Evolutionary conservation across 176 grass and related monocot species (phyloP), one percentile per base, ranked within the genome.

Genomic region (Carex cristatella): DNA sequence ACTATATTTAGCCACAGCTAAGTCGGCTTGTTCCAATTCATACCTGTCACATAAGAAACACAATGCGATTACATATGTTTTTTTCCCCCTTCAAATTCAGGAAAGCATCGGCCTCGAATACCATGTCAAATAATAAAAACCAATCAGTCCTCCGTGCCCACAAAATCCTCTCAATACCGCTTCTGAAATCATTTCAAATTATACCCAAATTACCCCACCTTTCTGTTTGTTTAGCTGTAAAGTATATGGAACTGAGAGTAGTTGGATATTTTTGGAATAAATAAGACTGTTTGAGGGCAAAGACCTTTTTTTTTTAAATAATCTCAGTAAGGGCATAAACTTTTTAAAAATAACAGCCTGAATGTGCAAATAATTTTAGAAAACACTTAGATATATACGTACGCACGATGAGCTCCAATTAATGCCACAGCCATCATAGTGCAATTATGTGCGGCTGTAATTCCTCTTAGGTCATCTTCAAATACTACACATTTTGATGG

Each of bases 401-500:
- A 99, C 93, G 96, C 96, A 28, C 90, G 96, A 91, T 99, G 90
- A 61, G 90, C 90, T 83, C 94, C 92, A 84, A 92, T 97, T 81
- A 97, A 49, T 44, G 94, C 86, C 46, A 94, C 87, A 28, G 92
- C 90, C 94, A 94, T 97, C 94, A 94, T 97, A 37, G 94, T 92
- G 79, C 94, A 94, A 88, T 97, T 94, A 77, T 97, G 94, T 46
- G 94, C 90, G 55, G 92, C 96, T 63, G 96, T 84, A 67, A 99
- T 82, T 1, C 91, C 93, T 77, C 93, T 95, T 16, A 91, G 93
- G 48, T 99, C 93, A 37, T 99, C 96, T 89, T 95, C 96, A 78
- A 99, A 99, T 82, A 99, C 96, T 19, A 99, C 89, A 58, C 96
- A 99, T 83, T 87, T 99, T 5, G 93, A 92, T 10, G 93, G 96